Evolutionary conservation across 306 rosid genomes (phyloP), one percentile per base, ranked within the genome.

Genomic region (Cucumis melo): DNA sequence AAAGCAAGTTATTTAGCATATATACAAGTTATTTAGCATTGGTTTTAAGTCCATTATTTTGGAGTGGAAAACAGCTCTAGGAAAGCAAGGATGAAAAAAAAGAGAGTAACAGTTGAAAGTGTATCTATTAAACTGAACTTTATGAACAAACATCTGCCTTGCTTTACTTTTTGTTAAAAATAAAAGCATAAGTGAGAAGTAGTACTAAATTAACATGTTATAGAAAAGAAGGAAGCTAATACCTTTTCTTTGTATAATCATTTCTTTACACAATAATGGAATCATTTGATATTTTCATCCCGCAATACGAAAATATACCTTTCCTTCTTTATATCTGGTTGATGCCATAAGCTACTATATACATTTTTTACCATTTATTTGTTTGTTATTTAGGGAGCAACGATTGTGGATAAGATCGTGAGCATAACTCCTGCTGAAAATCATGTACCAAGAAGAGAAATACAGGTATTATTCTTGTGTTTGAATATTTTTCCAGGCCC

Each of bases 401-500:
- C 98, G 36, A 91, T 93, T 72, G 92, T 93, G 27, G 98, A 93
- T 76, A 88, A 85, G 83, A 84, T 93, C 61, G 97, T 93, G 84
- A 87, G 80, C 78, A 89, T 93, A 82, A 81, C 87, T 75, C 88
- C 89, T 51, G 92, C 80, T 53, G 91, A 91, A 82, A 88, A 91
- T 84, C 87, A 91, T 82, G 89, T 87, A 48, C 83, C 83, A 54
- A 88, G 83, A 83, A 64, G 3, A 80, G 90, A 88, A 78, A 82
- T 76, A 75, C 89, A 65, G 79, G 97, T 87, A 81, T 16, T 56
- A 44, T 59, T 54, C 70, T 42, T 46, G 71, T 67, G 38, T 51
- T 55, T 50, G 50, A 58, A 75, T 34, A 32, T 61, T 55, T 50
- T 64, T 63, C 78, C 38, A 21, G 24, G 65, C 11, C 74, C 5